Percentiles rank a stretch among this genome's conserved stretches.
phyloP scores from a whole-genome alignment of 2,329 filamentous ascomycete species.

The Ophiostoma triangulosporum region DNA sequence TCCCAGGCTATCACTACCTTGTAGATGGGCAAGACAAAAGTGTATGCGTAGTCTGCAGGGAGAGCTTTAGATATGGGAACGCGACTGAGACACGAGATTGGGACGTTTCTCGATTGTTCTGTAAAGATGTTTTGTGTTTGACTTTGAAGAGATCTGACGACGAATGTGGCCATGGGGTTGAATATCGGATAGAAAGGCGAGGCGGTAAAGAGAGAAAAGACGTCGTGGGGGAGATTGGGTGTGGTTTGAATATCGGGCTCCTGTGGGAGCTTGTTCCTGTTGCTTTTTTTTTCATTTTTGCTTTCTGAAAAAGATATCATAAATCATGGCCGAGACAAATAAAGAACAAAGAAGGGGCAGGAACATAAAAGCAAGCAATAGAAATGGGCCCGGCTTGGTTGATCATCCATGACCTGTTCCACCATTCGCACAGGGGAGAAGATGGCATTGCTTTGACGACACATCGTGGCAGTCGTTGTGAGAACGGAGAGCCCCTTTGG shows the following conservation, averaged over 20 bases:
- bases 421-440: neutral
- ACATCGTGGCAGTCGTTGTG: neutral
- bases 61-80: neutral
- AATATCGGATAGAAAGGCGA: constrained; percentile 17
- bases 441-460: neutral
- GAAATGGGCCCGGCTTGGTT: neutral
- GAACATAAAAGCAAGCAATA: neutral
- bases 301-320: constrained; percentile 11
- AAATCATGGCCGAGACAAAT: constrained; percentile 14
- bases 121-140: constrained; percentile 9
- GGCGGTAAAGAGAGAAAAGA: constrained; percentile 8
- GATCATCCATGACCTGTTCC: neutral
- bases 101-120: constrained; percentile 13
- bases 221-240: constrained; percentile 13
- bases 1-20: neutral
- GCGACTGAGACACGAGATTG: constrained; percentile 11
- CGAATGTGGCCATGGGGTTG: constrained; percentile 18
- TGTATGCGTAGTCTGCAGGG: neutral
- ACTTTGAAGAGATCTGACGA: constrained; percentile 19
- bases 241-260: constrained; percentile 26
- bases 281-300: constrained; percentile 8
- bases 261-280: constrained; percentile 3
- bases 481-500: neutral
- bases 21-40: neutral
- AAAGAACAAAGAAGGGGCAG: constrained; percentile 4